phyloP scores from a whole-genome alignment of 2,329 filamentous ascomycete species.

The Phymatotrichopsis omnivora region DNA sequence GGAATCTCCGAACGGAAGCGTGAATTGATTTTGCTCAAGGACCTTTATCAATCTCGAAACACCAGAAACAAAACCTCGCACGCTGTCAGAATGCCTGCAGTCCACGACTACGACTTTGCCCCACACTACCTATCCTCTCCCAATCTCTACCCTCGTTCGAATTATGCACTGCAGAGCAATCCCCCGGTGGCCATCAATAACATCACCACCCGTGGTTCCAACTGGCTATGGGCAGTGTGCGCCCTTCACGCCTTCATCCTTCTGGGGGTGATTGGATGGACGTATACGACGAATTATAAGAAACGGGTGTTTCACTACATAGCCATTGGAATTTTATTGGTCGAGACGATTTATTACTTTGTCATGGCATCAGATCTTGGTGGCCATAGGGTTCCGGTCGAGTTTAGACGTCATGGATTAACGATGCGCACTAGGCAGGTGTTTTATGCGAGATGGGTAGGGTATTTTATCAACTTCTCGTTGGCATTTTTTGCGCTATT shows the following conservation, averaged over 20 bases:
- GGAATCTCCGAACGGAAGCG: no score
- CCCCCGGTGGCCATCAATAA: slow-evolving; percentile 20
- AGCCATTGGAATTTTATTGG: slow-evolving; percentile 48
- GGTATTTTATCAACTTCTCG: slow-evolving; percentile 41
- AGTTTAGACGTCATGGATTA: slow-evolving; percentile 44
- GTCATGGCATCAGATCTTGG: slow-evolving; percentile 57
- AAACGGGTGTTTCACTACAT: slow-evolving; percentile 57
- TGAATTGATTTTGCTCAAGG: no score
- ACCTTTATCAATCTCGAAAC: no score
- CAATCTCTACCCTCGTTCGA: no score
- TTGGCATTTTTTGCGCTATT: slow-evolving; percentile 43
- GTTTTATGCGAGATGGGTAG: slow-evolving; percentile 57
- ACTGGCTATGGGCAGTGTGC: slow-evolving; percentile 54
- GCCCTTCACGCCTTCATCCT: slow-evolving; percentile 49
- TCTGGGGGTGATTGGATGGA: slow-evolving; percentile 44
- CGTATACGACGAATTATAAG: slow-evolving; percentile 44
- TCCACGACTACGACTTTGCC: no score
- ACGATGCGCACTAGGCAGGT: slow-evolving; percentile 49
- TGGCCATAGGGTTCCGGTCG: slow-evolving; percentile 51
- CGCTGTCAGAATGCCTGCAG: no score
- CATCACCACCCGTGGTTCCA: slow-evolving; percentile 37
- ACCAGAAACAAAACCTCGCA: no score
- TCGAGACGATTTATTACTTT: slow-evolving; percentile 54
- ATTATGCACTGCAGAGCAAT: slow-evolving; percentile 4
- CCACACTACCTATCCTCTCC: no score